Percentiles rank a stretch among this genome's conserved stretches.
These are phyloP conservation scores for Tuber melanosporum DNA, from an alignment of 495 filamentous ascomycete species.

Conservation along the genomic window DNA sequence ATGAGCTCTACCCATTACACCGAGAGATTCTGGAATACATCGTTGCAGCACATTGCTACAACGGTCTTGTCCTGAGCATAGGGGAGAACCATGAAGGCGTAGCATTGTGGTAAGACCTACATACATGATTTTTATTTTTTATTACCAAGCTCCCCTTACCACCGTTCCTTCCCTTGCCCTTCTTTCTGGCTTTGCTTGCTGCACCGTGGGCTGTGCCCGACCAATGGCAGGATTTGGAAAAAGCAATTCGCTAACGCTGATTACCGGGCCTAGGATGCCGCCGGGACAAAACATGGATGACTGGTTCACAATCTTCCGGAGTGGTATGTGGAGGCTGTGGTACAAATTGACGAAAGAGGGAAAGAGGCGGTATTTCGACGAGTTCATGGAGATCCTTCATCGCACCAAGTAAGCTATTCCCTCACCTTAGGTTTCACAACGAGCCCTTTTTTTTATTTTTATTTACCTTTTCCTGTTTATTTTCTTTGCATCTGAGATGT, in stretches of 20 bases:
- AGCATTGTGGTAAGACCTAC: slow-evolving; percentile 62
- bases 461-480: too few relatives aligned
- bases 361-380: slow-evolving; percentile 62
- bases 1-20: slow-evolving; percentile 68
- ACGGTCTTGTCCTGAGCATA: slow-evolving; percentile 63
- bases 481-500: neutral
- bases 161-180: neutral
- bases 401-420: slow-evolving; percentile 54
- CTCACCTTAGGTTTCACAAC: neutral
- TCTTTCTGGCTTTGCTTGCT: slow-evolving; percentile 3
- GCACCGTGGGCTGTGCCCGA: slow-evolving; percentile 7
- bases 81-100: slow-evolving; percentile 69
- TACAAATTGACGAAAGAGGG: slow-evolving; percentile 66
- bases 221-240: slow-evolving; percentile 35
- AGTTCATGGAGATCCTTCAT: slow-evolving; percentile 70
- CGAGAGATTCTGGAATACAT: slow-evolving; percentile 66
- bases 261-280: slow-evolving; percentile 57
- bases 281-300: slow-evolving; percentile 68
- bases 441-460: neutral
- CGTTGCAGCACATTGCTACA: slow-evolving; percentile 62
- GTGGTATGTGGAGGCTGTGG: slow-evolving; percentile 64
- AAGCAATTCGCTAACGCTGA: slow-evolving; percentile 38
- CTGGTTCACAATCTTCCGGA: slow-evolving; percentile 60
- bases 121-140: neutral
- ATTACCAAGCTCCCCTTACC: neutral